Evolutionary conservation across 1,139 yeast genomes (phyloP).

Genomic region (Blastobotrys proliferans): DNA sequence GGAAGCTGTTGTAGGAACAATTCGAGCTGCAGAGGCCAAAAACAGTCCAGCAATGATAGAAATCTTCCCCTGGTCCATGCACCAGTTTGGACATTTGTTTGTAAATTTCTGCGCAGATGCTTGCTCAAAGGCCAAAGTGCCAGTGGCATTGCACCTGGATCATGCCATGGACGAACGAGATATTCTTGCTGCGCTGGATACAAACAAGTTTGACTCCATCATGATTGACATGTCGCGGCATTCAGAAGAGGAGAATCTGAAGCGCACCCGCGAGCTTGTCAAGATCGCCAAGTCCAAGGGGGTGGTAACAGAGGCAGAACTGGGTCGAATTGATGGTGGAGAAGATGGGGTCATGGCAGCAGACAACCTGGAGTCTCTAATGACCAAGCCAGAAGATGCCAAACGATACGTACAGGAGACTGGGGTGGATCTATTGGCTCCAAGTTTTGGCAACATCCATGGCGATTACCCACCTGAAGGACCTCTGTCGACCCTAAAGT

Average conservation of each 20-base stretch:
- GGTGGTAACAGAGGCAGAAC: conserved; percentile 31
- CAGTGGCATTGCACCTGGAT: conserved; percentile 29
- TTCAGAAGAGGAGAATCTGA: conserved; percentile 26
- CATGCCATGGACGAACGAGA: conserved; percentile 25
- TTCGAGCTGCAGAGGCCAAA: conserved; percentile 27
- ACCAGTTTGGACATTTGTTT: conserved; percentile 26
- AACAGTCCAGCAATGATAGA: conserved; percentile 30
- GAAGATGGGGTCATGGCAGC: conserved; percentile 30
- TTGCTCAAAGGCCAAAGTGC: conserved; percentile 26
- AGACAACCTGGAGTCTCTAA: conserved; percentile 26
- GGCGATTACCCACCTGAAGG: conserved; percentile 30
- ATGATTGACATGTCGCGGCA: conserved; percentile 32
- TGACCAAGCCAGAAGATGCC: conserved; percentile 30
- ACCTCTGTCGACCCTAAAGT: conserved; percentile 15
- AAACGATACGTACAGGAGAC: conserved; percentile 25
- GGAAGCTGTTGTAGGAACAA: conserved; percentile 28
- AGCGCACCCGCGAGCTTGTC: conserved; percentile 23
- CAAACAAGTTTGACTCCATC: conserved; percentile 29
- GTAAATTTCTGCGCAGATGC: conserved; percentile 25
- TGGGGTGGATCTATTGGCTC: conserved; percentile 29
- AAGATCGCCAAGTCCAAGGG: conserved; percentile 24
- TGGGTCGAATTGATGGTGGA: conserved; percentile 31
- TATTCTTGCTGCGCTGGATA: conserved; percentile 24
- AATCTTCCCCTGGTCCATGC: conserved; percentile 32
- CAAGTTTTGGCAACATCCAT: conserved; percentile 31